A percentile compares a stretch with the other conserved stretches of the same genome.
phyloP scores from a whole-genome alignment of 1,284 basidiomycete genomes.

The Singerocomus rubriflavus region DNA sequence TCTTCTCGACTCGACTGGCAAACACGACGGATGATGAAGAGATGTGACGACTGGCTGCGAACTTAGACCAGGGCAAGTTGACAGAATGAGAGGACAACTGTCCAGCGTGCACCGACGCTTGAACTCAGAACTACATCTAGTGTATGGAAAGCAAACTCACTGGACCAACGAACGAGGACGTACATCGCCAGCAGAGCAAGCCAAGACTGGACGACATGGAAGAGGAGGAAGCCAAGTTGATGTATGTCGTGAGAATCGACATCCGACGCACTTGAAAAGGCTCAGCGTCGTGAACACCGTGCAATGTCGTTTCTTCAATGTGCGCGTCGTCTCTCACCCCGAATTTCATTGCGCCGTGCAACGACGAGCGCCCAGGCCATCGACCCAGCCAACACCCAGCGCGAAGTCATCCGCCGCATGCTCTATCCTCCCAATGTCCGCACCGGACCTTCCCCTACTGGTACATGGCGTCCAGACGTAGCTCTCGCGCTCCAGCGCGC shows the following conservation, averaged over 20 bases:
- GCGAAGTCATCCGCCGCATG: constrained; percentile 70
- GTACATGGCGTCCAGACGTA: constrained; percentile 78
- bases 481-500: constrained; percentile 67
- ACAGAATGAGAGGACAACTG: constrained; percentile 42
- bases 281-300: background rate
- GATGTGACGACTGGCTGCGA: constrained; percentile 40
- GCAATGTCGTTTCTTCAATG: constrained; percentile 22
- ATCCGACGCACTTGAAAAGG: background rate
- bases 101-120: constrained; percentile 20
- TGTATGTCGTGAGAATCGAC: constrained; percentile 28
- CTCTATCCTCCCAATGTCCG: constrained; percentile 78
- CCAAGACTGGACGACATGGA: constrained; percentile 22
- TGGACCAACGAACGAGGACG: constrained; percentile 10
- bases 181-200: constrained; percentile 23
- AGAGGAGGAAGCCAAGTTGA: background rate
- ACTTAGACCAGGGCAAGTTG: background rate
- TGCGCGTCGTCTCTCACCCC: constrained; percentile 29
- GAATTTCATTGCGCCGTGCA: constrained; percentile 40
- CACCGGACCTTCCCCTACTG: constrained; percentile 68
- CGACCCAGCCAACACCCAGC: constrained; percentile 52
- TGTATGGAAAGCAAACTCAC: constrained; percentile 10
- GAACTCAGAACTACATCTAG: background rate
- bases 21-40: constrained; percentile 45
- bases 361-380: constrained; percentile 23
- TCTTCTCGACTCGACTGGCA: constrained; percentile 46